These are phyloP conservation scores for Brettanomyces nanus DNA, from an alignment of 805 yeast genomes.

Conservation along the genomic window DNA sequence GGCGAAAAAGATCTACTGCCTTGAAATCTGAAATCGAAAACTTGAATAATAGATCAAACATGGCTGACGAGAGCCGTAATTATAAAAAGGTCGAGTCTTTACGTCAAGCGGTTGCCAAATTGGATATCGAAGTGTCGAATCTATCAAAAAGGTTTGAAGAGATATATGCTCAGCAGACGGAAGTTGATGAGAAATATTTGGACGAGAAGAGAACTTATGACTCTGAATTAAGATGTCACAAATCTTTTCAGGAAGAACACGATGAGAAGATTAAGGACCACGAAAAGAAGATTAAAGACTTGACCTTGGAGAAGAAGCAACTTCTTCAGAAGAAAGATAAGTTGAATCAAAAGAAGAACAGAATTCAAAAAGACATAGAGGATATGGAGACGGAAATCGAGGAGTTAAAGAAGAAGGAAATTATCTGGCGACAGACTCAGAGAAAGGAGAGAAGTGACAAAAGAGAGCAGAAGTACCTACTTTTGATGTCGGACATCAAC, in stretches of 20 bases:
- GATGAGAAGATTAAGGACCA: slow-evolving; percentile 18
- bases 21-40: slow-evolving; percentile 50
- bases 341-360: slow-evolving; percentile 23
- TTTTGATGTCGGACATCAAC: slow-evolving; percentile 16
- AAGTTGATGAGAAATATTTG: slow-evolving; percentile 29
- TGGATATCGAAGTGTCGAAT: slow-evolving; percentile 29
- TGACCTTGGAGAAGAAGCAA: slow-evolving; percentile 24
- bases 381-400: slow-evolving; percentile 20
- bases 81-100: slow-evolving; percentile 44
- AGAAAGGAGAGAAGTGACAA: slow-evolving; percentile 16
- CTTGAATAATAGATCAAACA: slow-evolving; percentile 37
- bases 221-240: slow-evolving; percentile 24
- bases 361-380: slow-evolving; percentile 19
- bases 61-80: slow-evolving; percentile 49
- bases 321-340: slow-evolving; percentile 27
- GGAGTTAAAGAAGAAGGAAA: slow-evolving; percentile 16
- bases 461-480: slow-evolving; percentile 19
- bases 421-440: slow-evolving; percentile 14
- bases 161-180: slow-evolving; percentile 28
- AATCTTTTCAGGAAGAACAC: slow-evolving; percentile 24
- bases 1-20: slow-evolving; percentile 42
- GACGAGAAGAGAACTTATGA: slow-evolving; percentile 33
- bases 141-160: slow-evolving; percentile 29
- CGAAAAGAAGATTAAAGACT: slow-evolving; percentile 14
- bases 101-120: slow-evolving; percentile 35